A percentile compares a stretch with the other conserved stretches of the same genome.
Evolutionary conservation across 345 rosid species (phyloP).

Genomic region (Syzygium grande): DNA sequence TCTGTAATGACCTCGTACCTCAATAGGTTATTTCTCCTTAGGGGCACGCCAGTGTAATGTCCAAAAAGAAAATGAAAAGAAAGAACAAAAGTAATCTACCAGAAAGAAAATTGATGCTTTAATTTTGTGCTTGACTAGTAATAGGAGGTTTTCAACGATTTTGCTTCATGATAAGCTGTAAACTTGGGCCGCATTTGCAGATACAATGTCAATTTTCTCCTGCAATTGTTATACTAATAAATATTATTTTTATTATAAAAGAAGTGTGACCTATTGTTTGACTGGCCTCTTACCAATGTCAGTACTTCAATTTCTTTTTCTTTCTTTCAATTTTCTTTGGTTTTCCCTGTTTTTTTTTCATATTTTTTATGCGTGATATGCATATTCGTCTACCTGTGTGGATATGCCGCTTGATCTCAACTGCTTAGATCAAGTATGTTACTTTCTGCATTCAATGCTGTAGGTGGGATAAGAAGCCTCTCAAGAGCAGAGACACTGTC

Average conservation of each 20-base stretch:
- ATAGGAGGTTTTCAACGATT: neutral
- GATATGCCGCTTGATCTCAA: neutral
- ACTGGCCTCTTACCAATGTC: neutral
- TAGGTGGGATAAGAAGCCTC: slow-evolving; percentile 95
- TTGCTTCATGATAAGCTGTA: neutral
- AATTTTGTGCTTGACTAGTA: neutral
- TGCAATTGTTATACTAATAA: neutral
- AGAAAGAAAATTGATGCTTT: neutral
- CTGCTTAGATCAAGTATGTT: neutral
- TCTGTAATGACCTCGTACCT: neutral
- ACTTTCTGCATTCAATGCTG: neutral
- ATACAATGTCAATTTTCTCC: neutral
- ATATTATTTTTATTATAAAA: neutral
- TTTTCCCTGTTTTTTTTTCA: neutral
- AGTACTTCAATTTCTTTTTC: neutral
- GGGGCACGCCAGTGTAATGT: neutral
- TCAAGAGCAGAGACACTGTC: slow-evolving; percentile 53
- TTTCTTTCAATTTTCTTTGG: neutral
- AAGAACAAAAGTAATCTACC: neutral
- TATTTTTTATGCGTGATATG: neutral
- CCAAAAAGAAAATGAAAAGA: neutral
- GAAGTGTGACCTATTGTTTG: neutral
- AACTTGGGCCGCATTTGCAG: neutral
- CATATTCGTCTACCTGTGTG: neutral
- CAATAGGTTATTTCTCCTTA: neutral